Conservation (phyloP, 2,329 filamentous ascomycete species). For the Colletotrichum musicola region DNA sequence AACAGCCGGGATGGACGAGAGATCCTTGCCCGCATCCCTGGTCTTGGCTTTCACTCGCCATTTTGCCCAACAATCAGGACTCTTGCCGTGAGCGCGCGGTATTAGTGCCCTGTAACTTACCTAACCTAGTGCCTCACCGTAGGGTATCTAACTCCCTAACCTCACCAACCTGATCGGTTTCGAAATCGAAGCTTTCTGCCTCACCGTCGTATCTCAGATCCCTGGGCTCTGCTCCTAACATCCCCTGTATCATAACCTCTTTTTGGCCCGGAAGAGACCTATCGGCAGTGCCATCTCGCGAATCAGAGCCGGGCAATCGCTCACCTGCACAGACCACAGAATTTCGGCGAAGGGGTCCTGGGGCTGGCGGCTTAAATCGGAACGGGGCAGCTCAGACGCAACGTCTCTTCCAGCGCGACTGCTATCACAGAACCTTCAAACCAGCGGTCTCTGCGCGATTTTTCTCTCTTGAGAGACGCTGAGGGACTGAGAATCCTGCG, state of each 20-base stretch:
- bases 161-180: background rate
- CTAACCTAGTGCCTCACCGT: constrained; percentile 8
- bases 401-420: constrained; percentile 18
- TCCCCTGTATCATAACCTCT: background rate
- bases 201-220: background rate
- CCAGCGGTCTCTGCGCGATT: constrained; percentile 27
- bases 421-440: constrained; percentile 19
- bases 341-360: constrained; percentile 17
- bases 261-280: background rate
- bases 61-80: constrained; percentile 18
- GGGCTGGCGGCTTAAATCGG: constrained; percentile 36
- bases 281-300: background rate
- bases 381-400: constrained; percentile 36
- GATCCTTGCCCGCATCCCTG: constrained; percentile 35
- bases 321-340: constrained; percentile 32
- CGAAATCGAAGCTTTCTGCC: background rate
- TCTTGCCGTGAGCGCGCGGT: constrained; percentile 9
- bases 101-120: constrained; percentile 11
- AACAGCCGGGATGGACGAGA: constrained; percentile 11
- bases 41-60: constrained; percentile 19
- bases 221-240: background rate
- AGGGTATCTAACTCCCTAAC: background rate
- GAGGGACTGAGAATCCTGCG: background rate
- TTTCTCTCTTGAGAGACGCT: background rate
- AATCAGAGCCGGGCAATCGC: background rate